A percentile compares a stretch with the other conserved stretches of the same genome.
These are phyloP conservation scores for Agrocybe pediades DNA, from an alignment of 768 basidiomycete genomes.

Conservation along the genomic window DNA sequence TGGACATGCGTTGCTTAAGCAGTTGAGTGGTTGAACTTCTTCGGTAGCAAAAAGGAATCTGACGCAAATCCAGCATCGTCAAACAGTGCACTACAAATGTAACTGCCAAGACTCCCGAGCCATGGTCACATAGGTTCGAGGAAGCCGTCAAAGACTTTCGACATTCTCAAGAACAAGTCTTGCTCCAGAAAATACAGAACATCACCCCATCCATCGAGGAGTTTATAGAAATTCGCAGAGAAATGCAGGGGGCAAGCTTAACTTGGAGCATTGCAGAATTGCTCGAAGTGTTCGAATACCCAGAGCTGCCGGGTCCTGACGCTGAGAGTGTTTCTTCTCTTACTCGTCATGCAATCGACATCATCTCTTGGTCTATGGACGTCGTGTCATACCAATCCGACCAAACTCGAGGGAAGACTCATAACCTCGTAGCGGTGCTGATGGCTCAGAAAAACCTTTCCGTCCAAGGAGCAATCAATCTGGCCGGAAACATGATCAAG, in stretches of 20 bases:
- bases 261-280: slow-evolving; percentile 55
- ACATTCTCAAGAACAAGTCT: slow-evolving; percentile 31
- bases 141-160: slow-evolving; percentile 34
- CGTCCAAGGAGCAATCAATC: slow-evolving; percentile 51
- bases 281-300: slow-evolving; percentile 44
- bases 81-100: slow-evolving; percentile 32
- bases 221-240: slow-evolving; percentile 47
- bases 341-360: slow-evolving; percentile 43
- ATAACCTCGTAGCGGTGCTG: slow-evolving; percentile 54
- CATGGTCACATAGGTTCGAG: slow-evolving; percentile 46
- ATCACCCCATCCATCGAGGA: slow-evolving; percentile 43
- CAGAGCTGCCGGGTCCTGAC: slow-evolving; percentile 24
- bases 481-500: slow-evolving; percentile 39
- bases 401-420: slow-evolving; percentile 32
- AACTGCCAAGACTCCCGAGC: slow-evolving; percentile 29
- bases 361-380: slow-evolving; percentile 60
- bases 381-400: slow-evolving; percentile 55
- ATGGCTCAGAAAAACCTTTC: slow-evolving; percentile 44
- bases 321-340: slow-evolving; percentile 24
- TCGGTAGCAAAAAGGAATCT: not conserved
- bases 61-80: slow-evolving; percentile 4
- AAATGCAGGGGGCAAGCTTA: slow-evolving; percentile 50
- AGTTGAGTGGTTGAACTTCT: slow-evolving; percentile 29
- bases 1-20: slow-evolving; percentile 32
- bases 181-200: slow-evolving; percentile 23